Evolutionary conservation across 306 rosid species (phyloP).

Genomic region (Casuarina equisetifolia): DNA sequence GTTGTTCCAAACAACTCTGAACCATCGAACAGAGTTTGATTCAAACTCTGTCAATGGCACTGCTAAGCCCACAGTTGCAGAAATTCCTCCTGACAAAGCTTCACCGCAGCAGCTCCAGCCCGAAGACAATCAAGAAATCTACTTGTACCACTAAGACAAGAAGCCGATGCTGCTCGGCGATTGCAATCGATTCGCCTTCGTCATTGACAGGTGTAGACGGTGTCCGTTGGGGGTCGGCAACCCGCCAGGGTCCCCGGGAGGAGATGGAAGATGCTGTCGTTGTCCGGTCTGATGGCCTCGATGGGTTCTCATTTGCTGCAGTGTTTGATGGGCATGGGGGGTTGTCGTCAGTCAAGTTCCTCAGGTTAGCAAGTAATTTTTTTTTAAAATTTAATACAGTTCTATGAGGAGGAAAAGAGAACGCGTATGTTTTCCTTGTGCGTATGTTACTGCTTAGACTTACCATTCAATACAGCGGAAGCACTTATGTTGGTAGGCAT

Average conservation of each 20-base stretch:
- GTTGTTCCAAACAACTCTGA: not conserved
- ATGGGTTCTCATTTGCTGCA: constrained; percentile 81
- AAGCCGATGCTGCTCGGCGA: constrained; percentile 63
- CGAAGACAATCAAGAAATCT: constrained; percentile 29
- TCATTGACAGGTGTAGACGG: constrained; percentile 56
- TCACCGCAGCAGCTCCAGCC: constrained; percentile 28
- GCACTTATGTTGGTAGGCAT: not conserved
- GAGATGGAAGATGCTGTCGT: constrained; percentile 90
- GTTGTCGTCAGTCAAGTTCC: constrained; percentile 69
- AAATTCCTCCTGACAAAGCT: constrained; percentile 55
- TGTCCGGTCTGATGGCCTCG: constrained; percentile 58
- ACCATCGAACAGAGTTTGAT: constrained; percentile 6
- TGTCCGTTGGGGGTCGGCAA: constrained; percentile 75
- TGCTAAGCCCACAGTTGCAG: constrained; percentile 70
- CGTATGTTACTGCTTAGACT: not conserved
- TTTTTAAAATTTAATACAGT: not conserved
- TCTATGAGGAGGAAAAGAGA: not conserved
- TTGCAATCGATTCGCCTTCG: constrained; percentile 82
- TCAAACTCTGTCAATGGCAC: constrained; percentile 57
- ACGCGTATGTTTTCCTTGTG: not conserved
- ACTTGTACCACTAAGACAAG: constrained; percentile 20
- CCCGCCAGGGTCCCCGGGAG: constrained; percentile 79
- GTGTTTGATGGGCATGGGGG: constrained; percentile 99
- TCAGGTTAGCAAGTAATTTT: constrained; percentile 49
- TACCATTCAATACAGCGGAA: not conserved